Evolutionary conservation across 306 rosid genomes (phyloP).

Genomic region (Quercus robur): DNA sequence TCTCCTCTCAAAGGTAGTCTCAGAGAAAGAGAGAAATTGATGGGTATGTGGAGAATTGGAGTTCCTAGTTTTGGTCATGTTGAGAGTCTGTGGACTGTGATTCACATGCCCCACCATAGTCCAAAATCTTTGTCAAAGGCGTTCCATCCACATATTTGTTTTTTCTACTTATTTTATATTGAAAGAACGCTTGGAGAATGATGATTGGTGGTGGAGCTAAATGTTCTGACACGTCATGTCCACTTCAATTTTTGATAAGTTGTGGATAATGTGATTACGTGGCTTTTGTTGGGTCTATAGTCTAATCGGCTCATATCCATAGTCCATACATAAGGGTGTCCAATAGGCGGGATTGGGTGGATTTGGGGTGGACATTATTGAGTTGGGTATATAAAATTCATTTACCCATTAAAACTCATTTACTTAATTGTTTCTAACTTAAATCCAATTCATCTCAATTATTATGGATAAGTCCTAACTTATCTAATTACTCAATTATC

Average conservation of each 20-base stretch:
- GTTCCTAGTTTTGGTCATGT: constrained; percentile 23
- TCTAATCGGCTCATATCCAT: background rate
- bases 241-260: constrained; percentile 35
- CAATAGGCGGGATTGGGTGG: no score
- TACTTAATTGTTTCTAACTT: no score
- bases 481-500: no score
- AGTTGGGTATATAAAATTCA: no score
- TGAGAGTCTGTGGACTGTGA: constrained; percentile 40
- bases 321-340: no score
- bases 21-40: background rate
- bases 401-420: no score
- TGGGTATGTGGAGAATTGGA: constrained; percentile 34
- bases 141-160: constrained; percentile 47
- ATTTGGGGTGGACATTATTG: no score
- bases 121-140: constrained; percentile 36
- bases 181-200: background rate
- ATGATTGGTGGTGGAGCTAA: constrained; percentile 21
- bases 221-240: constrained; percentile 47
- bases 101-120: constrained; percentile 25
- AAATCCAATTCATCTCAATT: no score
- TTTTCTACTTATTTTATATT: background rate
- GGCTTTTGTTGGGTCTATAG: constrained; percentile 29
- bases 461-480: no score
- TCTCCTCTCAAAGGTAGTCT: constrained; percentile 14
- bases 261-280: constrained; percentile 68